Evolutionary conservation across 1,284 basidiomycete genomes (phyloP).

Genomic region (Violaceomyces palustris): DNA sequence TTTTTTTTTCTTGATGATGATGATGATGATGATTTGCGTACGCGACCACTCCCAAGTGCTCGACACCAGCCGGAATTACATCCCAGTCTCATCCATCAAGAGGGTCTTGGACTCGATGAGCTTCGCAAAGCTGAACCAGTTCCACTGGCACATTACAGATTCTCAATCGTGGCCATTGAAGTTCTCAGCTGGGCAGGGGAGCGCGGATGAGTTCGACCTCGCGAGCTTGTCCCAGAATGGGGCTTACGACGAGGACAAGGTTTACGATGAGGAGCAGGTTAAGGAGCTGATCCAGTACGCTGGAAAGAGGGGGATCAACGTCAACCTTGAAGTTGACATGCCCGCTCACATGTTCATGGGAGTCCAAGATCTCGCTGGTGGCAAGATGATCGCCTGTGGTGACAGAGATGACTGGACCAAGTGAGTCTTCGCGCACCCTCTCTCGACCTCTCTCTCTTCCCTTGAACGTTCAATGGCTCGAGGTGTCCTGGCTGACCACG

Average conservation of each 20-base stretch:
- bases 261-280: slow-evolving; percentile 65
- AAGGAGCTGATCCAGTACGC: slow-evolving; percentile 67
- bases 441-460: no score
- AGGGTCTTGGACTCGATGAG: slow-evolving; percentile 78
- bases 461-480: no score
- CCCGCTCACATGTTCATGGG: slow-evolving; percentile 70
- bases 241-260: slow-evolving; percentile 62
- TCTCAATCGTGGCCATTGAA: slow-evolving; percentile 64
- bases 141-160: slow-evolving; percentile 73
- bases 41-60: slow-evolving; percentile 56
- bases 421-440: slow-evolving; percentile 1
- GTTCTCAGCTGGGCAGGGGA: slow-evolving; percentile 56
- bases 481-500: no score
- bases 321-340: slow-evolving; percentile 68
- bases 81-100: slow-evolving; percentile 60
- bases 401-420: slow-evolving; percentile 62
- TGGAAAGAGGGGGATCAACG: slow-evolving; percentile 70
- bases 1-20: no score
- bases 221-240: slow-evolving; percentile 63
- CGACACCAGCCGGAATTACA: slow-evolving; percentile 70
- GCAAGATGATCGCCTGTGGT: slow-evolving; percentile 66
- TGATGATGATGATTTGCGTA: no score
- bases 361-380: slow-evolving; percentile 65
- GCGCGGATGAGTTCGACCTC: slow-evolving; percentile 54
- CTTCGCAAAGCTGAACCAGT: slow-evolving; percentile 68